Conservation (phyloP, 805 yeast genomes). For the Candida koratica region DNA sequence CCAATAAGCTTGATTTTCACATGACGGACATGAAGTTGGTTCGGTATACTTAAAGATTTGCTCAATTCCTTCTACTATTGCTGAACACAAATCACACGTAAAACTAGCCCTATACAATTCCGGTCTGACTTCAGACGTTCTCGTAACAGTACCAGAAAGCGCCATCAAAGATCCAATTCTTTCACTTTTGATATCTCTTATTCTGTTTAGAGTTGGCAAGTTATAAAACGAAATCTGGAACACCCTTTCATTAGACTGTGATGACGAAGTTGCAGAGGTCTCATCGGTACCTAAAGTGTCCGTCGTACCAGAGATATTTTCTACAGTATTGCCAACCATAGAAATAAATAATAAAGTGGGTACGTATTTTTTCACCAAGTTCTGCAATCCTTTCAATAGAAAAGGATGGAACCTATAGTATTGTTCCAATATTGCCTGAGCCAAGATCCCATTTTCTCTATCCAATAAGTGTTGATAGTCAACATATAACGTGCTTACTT, state of each 20-base stretch:
- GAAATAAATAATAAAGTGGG: slow-evolving; percentile 55
- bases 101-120: slow-evolving; percentile 85
- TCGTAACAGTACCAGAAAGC: slow-evolving; percentile 90
- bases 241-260: slow-evolving; percentile 60
- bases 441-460: slow-evolving; percentile 81
- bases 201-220: slow-evolving; percentile 74
- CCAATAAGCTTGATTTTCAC: slow-evolving; percentile 86
- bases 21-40: slow-evolving; percentile 87
- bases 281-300: slow-evolving; percentile 15
- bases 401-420: slow-evolving; percentile 91
- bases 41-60: slow-evolving; percentile 92
- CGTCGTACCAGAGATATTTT: slow-evolving; percentile 15
- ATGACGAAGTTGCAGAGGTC: slow-evolving; percentile 38
- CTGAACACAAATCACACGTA: slow-evolving; percentile 83
- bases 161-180: slow-evolving; percentile 80
- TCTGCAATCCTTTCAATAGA: slow-evolving; percentile 67
- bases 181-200: slow-evolving; percentile 87
- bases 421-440: slow-evolving; percentile 85
- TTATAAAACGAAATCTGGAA: slow-evolving; percentile 88
- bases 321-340: slow-evolving; percentile 41
- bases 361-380: slow-evolving; percentile 67
- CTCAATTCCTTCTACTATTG: slow-evolving; percentile 83
- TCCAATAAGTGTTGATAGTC: slow-evolving; percentile 76
- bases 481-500: slow-evolving; percentile 72
- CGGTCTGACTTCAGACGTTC: slow-evolving; percentile 95